Evolutionary conservation across 2,329 filamentous ascomycete genomes (phyloP).

Genomic region (Curvularia sp.): DNA sequence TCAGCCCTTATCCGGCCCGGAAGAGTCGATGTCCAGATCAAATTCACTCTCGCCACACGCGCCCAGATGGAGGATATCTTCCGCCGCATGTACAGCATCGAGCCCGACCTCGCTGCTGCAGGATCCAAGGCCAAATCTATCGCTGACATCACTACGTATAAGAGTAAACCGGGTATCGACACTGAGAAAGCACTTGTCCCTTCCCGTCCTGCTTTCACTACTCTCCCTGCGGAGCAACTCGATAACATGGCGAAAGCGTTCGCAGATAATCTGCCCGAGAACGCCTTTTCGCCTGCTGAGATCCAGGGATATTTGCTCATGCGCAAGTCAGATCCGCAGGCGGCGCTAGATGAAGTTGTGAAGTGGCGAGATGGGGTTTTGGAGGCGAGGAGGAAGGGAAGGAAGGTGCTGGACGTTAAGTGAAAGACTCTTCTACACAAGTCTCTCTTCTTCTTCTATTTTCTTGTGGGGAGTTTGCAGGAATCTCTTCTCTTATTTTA

Average conservation of each 20-base stretch:
- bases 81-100: slow-evolving; percentile 28
- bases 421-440: neutral
- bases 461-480: too few relatives aligned
- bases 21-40: slow-evolving; percentile 60
- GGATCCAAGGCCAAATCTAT: neutral
- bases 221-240: neutral
- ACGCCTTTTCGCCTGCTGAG: slow-evolving; percentile 21
- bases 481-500: too few relatives aligned
- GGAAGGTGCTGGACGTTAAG: slow-evolving; percentile 15
- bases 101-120: neutral
- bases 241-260: slow-evolving; percentile 12
- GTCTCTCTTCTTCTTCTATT: neutral
- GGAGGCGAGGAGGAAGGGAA: slow-evolving; percentile 16
- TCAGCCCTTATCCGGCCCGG: slow-evolving; percentile 68
- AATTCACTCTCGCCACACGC: slow-evolving; percentile 26
- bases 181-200: neutral
- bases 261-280: slow-evolving; percentile 13
- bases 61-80: slow-evolving; percentile 24
- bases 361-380: slow-evolving; percentile 11
- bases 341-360: slow-evolving; percentile 6
- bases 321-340: slow-evolving; percentile 15
- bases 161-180: neutral
- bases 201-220: neutral
- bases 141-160: neutral
- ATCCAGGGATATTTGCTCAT: slow-evolving; percentile 22